Conservation (phyloP, 192 early-diverging fungal genomes). For the Mortierella hygrophila region DNA sequence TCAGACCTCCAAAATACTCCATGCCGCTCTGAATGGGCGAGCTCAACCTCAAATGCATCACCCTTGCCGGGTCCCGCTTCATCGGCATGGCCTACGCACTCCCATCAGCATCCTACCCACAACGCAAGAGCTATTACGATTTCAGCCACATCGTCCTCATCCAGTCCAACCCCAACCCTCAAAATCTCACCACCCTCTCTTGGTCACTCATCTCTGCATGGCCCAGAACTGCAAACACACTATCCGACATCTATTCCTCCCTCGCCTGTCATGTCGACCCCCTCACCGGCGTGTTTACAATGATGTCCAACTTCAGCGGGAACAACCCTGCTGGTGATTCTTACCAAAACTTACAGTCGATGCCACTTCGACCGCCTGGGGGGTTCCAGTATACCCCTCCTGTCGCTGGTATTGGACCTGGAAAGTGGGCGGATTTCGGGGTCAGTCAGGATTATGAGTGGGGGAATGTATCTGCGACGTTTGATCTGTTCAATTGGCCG, state of each 20-base stretch:
- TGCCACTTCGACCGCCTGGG: background rate
- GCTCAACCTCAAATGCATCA: background rate
- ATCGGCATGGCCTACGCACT: background rate
- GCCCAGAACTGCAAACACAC: background rate
- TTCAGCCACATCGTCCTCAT: background rate
- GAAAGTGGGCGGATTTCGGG: background rate
- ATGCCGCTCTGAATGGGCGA: background rate
- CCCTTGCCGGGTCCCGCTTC: slow-evolving; percentile 3
- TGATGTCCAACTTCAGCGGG: background rate
- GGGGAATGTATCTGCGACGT: background rate
- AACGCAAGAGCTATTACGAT: no score
- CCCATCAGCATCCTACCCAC: background rate
- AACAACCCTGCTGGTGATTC: background rate
- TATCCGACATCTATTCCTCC: background rate
- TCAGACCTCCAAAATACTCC: background rate
- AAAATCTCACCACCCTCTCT: background rate
- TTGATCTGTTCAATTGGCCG: background rate
- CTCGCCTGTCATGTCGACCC: background rate
- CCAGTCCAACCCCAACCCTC: background rate
- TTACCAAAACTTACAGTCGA: background rate
- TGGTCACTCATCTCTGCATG: background rate
- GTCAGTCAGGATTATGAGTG: background rate
- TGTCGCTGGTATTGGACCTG: no score
- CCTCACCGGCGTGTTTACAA: background rate
- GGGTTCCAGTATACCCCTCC: background rate